Conservation (phyloP, 345 rosid genomes). For the Dipteronia sinensis region DNA sequence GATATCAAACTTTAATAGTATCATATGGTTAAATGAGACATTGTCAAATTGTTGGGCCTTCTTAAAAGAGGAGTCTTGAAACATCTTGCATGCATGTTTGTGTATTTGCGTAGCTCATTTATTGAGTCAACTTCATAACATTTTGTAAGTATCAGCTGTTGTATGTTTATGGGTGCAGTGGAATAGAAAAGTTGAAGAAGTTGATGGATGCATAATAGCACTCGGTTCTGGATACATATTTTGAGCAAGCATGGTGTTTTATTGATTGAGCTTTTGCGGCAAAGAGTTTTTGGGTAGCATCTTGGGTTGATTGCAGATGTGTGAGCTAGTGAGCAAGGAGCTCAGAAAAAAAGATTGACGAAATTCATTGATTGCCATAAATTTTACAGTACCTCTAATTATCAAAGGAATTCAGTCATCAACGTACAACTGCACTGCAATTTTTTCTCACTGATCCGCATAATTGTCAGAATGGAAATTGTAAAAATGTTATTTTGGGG, state of each 20-base stretch:
- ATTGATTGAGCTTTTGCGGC: not conserved
- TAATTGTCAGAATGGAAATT: not conserved
- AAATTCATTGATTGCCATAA: not conserved
- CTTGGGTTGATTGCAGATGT: not conserved
- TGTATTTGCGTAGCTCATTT: not conserved
- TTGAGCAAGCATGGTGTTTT: not conserved
- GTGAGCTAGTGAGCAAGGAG: not conserved
- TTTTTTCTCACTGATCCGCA: not conserved
- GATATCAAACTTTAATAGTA: not conserved
- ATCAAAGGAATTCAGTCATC: not conserved
- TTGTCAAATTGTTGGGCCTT: not conserved
- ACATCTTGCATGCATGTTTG: not conserved
- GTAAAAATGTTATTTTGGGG: not conserved
- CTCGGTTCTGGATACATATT: not conserved
- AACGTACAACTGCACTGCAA: not conserved
- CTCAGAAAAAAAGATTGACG: not conserved
- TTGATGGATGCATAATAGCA: conserved; percentile 27
- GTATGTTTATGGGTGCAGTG: conserved; percentile 38
- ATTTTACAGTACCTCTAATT: not conserved
- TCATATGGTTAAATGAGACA: no score
- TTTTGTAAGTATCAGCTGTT: not conserved
- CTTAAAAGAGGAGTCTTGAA: not conserved
- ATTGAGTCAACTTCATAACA: no score
- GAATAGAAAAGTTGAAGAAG: conserved; percentile 41
- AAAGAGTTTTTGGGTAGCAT: not conserved